Base-by-base conservation (phyloP, 495 filamentous ascomycete genomes). In the Lentithecium fluviatile region DNA sequence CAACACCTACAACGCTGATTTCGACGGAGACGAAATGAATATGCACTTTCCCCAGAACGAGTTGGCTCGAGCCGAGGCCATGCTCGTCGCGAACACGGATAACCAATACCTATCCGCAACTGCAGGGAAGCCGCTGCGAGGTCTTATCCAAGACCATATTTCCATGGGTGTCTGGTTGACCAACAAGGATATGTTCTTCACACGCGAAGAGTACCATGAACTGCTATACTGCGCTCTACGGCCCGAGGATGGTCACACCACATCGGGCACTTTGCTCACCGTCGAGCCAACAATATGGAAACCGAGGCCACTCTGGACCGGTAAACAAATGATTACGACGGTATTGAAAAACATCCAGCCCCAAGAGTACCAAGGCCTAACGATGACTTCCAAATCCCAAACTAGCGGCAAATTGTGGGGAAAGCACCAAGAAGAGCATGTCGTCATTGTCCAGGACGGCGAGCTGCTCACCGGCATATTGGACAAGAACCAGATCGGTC, bases 1-100 rank as follows among this genome's bases (percentile, higher is more conserved):
- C 74, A 97, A 97, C 71, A 96, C 95, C 11, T 98, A 99, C 80
- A 99, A 99, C 67, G 95, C 95, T n/a, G 95, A 99, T 82, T 99
- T 97, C 74, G 95, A 99, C 72, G 95, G 95, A 72, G 95, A 99
- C 68, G 95, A 99, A 75, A 99, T 99, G 95, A 99, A 99, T 73
- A 95, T 99, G 94, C 95, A 99, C 73, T 96, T 99, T 70, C 95
- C 95, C 10, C 95, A 99, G 65, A 97, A 95, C 67, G 95, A 97
- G 71, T 78, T 97, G 69, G 95, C 93, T 23, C 82, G 94, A 58
- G 85, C 91, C 2, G 95, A 99, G 74, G 94, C 94, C 2, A 79
- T 91, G 52, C 86, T 88, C 70, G 86, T 99, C 67, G 94, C 95
- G 10, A 92, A 96, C 72, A 96, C 95, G 15, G 93, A 99, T 71